phyloP scores from a whole-genome alignment of 192 early-diverging fungal species.

The Phlyctochytrium bullatum region DNA sequence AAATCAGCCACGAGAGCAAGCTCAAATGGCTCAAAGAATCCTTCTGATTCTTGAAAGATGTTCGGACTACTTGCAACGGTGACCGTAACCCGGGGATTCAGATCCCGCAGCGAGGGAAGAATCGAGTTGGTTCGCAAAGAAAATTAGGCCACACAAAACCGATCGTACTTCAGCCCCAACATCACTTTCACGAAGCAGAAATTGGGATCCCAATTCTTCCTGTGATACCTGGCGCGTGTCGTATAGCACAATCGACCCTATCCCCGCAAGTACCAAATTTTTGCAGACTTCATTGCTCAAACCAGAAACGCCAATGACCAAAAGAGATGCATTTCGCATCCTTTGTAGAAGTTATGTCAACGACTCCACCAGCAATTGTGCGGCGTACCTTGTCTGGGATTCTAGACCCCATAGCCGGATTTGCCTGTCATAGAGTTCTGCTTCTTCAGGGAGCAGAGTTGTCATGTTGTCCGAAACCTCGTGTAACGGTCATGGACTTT shows the following conservation, averaged over 20 bases:
- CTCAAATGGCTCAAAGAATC: constrained; percentile 63
- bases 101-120: constrained; percentile 55
- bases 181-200: constrained; percentile 61
- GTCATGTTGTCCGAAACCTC: too few relatives aligned
- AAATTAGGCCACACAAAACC: too few relatives aligned
- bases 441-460: constrained; percentile 88
- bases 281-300: constrained; percentile 86
- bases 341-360: constrained; percentile 37
- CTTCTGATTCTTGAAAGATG: constrained; percentile 42
- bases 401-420: constrained; percentile 97
- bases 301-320: constrained; percentile 69
- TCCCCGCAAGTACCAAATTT: constrained; percentile 87
- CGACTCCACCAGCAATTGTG: background rate
- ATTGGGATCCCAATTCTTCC: constrained; percentile 74
- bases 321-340: constrained; percentile 75
- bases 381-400: constrained; percentile 76
- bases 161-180: constrained; percentile 70
- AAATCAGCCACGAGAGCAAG: constrained; percentile 46
- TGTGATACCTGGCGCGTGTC: constrained; percentile 57
- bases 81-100: constrained; percentile 84
- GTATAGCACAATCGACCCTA: constrained; percentile 71
- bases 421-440: constrained; percentile 93
- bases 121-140: constrained; percentile 65
- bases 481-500: too few relatives aligned
- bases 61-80: constrained; percentile 43